phyloP scores from a whole-genome alignment of 2,329 filamentous ascomycete genomes.

The Fusarium irregulare region DNA sequence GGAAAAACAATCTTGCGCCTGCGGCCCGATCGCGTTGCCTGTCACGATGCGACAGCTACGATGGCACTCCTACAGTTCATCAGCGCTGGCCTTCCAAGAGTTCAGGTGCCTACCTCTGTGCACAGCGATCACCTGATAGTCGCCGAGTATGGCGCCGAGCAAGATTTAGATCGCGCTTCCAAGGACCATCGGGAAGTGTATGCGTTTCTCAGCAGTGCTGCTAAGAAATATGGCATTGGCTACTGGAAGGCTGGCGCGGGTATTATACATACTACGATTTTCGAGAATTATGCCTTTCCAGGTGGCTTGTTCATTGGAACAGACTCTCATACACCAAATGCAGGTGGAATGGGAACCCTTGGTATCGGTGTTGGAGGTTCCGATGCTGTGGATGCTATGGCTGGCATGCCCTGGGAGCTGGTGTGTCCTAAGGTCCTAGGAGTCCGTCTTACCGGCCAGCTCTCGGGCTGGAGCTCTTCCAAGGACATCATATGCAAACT shows the following conservation, averaged over 20 bases:
- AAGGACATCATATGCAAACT: conserved; percentile 53
- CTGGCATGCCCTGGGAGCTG: conserved; percentile 51
- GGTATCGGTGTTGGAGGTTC: conserved; percentile 57
- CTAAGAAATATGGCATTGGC: conserved; percentile 59
- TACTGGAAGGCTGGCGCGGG: conserved; percentile 54
- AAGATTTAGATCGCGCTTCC: conserved; percentile 3
- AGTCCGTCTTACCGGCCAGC: conserved; percentile 82
- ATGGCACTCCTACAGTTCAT: conserved; percentile 58
- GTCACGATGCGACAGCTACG: conserved; percentile 56
- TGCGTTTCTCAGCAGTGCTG: conserved; percentile 52
- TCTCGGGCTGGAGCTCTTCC: not conserved
- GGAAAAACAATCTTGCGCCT: conserved; percentile 53
- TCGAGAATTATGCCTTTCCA: conserved; percentile 55
- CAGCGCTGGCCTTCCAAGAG: conserved; percentile 53
- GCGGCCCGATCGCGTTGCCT: conserved; percentile 54
- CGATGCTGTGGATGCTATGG: conserved; percentile 59
- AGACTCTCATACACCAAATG: conserved; percentile 54
- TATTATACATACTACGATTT: conserved; percentile 54
- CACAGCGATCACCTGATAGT: conserved; percentile 55
- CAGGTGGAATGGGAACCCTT: conserved; percentile 51
- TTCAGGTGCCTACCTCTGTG: conserved; percentile 53
- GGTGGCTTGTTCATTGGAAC: conserved; percentile 52
- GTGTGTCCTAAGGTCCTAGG: conserved; percentile 92
- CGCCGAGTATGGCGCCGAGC: conserved; percentile 22
- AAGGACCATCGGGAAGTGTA: conserved; percentile 50